Percentiles rank a stretch among this genome's conserved stretches.
Conservation (phyloP, 225 moss, liverwort and hornwort species). For the Neckera pumila region DNA sequence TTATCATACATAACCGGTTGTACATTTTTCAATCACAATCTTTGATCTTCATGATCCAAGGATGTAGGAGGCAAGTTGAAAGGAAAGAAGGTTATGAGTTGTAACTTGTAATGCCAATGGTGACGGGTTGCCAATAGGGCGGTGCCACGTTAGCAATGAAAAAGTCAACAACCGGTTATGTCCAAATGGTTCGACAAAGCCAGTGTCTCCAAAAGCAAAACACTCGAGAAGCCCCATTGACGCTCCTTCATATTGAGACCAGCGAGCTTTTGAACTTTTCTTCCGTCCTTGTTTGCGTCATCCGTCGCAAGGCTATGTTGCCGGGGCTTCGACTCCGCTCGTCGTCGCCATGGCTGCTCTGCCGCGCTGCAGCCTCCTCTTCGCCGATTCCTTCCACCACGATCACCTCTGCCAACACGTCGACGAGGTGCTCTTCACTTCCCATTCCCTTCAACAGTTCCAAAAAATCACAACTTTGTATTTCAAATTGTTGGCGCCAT, state of each 20-base stretch:
- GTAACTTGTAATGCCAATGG: too few species aligned
- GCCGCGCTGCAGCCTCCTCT: constrained; percentile 48
- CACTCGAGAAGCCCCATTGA: background rate
- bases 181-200: too few species aligned
- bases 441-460: background rate
- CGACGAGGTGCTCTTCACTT: constrained; percentile 51
- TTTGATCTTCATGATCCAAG: too few species aligned
- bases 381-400: constrained; percentile 83
- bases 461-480: background rate
- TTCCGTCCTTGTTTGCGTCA: background rate
- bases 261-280: background rate
- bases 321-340: background rate
- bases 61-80: too few species aligned
- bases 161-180: too few species aligned
- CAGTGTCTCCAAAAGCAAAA: background rate
- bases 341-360: constrained; percentile 25
- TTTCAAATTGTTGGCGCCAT: background rate
- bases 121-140: too few species aligned
- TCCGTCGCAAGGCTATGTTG: background rate
- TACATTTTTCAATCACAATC: too few species aligned
- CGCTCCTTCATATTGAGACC: background rate
- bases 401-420: constrained; percentile 79
- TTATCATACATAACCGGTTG: too few species aligned
- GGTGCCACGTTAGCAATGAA: too few species aligned
- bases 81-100: too few species aligned